Base-by-base conservation (phyloP, 805 yeast genomes). In the Hanseniaspora hatyaiensis region DNA sequence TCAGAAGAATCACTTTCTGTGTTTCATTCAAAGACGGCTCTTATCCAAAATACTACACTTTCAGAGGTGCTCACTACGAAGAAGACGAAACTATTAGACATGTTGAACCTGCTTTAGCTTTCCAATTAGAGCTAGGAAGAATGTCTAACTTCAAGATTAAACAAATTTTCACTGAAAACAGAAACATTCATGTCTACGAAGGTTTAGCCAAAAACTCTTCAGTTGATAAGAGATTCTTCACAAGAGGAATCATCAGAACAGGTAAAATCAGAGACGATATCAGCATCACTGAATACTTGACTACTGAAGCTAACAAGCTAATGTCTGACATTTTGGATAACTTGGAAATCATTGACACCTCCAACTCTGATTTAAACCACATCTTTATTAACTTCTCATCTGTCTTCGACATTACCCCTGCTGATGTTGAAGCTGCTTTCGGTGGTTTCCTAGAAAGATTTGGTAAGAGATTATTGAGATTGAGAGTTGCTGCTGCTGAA, bases 361-460 rank as follows among this genome's bases (percentile, higher is more conserved):
- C 92, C 12, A 89, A 92, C 67, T 84, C 96, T 16, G 99, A 92
- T 63, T 72, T 92, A 71, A 92, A 92, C 67, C 97, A 92, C 63
- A 92, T 92, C 54, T 92, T 92, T 71, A 89, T 92, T 66, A 89
- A 92, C 69, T 92, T 92, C 67, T 82, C 96, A 46, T 95, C 96
- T 54, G 89, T 85, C 29, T 92, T 94, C 74, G 87, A 87, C 55
- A 83, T 92, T 50, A 78, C 85, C 52, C 96, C 97, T 39, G 84
- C 82, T 58, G 97, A 92, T 67, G 96, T 92, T 52, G 96, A 89
- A 67, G 87, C 86, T 53, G 96, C 98, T 3, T 88, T 92, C 65
- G 97, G 95, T 55, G 94, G 96, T 18, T 92, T 92, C 78, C 73
- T 92, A 68, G 96, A 89, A 67, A 79, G 98, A 67, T 92, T 92